Evolutionary conservation across 148 eudicot species (phyloP).

Genomic region (Gaultheria prostrata): DNA sequence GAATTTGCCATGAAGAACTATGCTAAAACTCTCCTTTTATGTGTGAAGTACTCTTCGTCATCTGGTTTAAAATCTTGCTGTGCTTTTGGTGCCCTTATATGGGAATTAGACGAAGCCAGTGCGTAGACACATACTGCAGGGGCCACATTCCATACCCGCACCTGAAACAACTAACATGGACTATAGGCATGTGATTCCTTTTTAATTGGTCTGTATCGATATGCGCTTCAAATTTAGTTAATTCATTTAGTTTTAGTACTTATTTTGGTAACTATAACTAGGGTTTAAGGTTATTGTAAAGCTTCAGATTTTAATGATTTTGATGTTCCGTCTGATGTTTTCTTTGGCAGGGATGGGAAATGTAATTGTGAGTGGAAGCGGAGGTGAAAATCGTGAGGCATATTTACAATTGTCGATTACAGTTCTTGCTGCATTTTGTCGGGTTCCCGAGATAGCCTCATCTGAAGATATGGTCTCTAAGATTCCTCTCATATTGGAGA

Average conservation of each 20-base stretch:
- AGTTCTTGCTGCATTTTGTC: conserved; percentile 65
- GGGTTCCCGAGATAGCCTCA: conserved; percentile 69
- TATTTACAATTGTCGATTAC: conserved; percentile 63
- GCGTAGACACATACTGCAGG: neutral
- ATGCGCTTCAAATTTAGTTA: neutral
- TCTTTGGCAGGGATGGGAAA: conserved; percentile 59
- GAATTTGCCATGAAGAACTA: neutral
- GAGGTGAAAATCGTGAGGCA: conserved; percentile 51
- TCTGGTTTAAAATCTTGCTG: neutral
- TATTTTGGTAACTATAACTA: neutral
- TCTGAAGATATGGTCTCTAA: conserved; percentile 59
- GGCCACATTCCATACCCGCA: neutral
- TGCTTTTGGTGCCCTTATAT: too few species aligned
- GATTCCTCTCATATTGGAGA: conserved; percentile 59
- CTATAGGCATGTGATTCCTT: neutral
- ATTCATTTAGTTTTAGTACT: neutral
- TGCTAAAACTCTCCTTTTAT: too few species aligned
- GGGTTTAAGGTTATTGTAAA: neutral
- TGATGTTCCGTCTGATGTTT: neutral
- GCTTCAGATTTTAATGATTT: neutral
- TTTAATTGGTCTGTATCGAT: neutral
- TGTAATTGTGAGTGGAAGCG: conserved; percentile 29
- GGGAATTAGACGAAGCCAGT: too few species aligned
- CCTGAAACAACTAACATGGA: neutral
- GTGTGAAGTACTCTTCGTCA: neutral